A percentile compares a stretch with the other conserved stretches of the same genome.
Conservation (phyloP, 2,329 filamentous ascomycete species). For the Cordyceps cateniannulata region DNA sequence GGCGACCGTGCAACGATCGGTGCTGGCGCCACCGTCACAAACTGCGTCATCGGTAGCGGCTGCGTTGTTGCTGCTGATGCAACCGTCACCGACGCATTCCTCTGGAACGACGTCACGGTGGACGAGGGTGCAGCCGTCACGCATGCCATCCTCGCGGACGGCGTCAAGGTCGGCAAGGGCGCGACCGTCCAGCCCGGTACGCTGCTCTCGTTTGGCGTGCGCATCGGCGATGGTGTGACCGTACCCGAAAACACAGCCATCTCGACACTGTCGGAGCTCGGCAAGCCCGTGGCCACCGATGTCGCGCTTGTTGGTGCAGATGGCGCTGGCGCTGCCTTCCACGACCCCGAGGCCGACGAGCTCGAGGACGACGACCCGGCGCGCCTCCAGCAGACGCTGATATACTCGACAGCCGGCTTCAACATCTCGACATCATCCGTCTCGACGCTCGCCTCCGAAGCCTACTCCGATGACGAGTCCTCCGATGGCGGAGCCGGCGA, state of each 20-base stretch:
- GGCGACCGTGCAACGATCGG: slow-evolving; percentile 72
- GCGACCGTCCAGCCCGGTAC: slow-evolving; percentile 65
- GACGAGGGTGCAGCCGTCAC: slow-evolving; percentile 66
- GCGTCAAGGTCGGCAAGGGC: slow-evolving; percentile 62
- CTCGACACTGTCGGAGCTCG: slow-evolving; percentile 30
- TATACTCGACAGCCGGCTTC: slow-evolving; percentile 47
- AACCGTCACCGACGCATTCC: slow-evolving; percentile 68
- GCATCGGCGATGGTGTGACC: slow-evolving; percentile 55
- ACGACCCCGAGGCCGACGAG: slow-evolving; percentile 42
- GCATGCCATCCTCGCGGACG: slow-evolving; percentile 70
- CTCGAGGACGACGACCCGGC: slow-evolving; percentile 44
- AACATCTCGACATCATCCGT: slow-evolving; percentile 49
- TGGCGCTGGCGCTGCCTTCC: slow-evolving; percentile 45
- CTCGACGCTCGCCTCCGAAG: slow-evolving; percentile 57
- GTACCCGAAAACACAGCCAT: slow-evolving; percentile 30
- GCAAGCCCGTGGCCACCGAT: slow-evolving; percentile 34
- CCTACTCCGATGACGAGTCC: slow-evolving; percentile 50
- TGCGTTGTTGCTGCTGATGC: slow-evolving; percentile 86
- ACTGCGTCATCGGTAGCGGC: slow-evolving; percentile 74
- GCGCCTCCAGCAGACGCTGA: slow-evolving; percentile 46
- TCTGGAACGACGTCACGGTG: slow-evolving; percentile 81
- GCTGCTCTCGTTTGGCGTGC: slow-evolving; percentile 73
- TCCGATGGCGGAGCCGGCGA: slow-evolving; percentile 61
- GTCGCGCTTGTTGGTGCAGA: slow-evolving; percentile 39
- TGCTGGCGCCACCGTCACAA: slow-evolving; percentile 60